A percentile compares a stretch with the other conserved stretches of the same genome.
Evolutionary conservation across 352 stramenopile genomes (phyloP).

Genomic region (Phytophthora cajani): DNA sequence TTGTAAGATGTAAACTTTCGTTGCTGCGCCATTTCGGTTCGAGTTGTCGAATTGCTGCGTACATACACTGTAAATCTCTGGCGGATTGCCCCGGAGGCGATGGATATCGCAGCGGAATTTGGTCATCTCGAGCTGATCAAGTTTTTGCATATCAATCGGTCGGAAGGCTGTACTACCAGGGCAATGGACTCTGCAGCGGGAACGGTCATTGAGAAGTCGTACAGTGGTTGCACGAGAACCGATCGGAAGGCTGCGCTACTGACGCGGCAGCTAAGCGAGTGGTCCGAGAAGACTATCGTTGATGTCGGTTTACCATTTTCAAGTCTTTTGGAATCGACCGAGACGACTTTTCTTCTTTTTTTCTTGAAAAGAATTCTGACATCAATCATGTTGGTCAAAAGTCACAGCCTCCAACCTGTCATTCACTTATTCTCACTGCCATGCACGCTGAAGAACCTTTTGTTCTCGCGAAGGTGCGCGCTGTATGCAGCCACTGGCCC

Average conservation of each 20-base stretch:
- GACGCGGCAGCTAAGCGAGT: conserved; percentile 9
- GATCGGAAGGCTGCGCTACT: conserved; percentile 5
- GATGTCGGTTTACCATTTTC: no score
- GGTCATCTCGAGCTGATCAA: conserved; percentile 18
- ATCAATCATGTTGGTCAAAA: no score
- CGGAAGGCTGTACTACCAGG: conserved; percentile 3
- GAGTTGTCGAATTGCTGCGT: neutral
- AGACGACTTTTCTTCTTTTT: neutral
- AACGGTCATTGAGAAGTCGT: conserved; percentile 16
- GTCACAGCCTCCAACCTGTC: no score
- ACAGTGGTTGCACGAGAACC: conserved; percentile 20
- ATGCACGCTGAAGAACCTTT: neutral
- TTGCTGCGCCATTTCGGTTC: neutral
- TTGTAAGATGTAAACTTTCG: neutral
- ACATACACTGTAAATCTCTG: no score
- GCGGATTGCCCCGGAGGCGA: neutral
- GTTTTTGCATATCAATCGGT: conserved; percentile 14
- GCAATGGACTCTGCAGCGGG: conserved; percentile 14
- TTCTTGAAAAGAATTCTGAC: neutral
- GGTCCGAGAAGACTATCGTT: conserved; percentile 1
- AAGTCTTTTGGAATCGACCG: no score
- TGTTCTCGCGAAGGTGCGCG: neutral
- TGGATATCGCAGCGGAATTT: conserved; percentile 4
- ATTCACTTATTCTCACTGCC: no score
- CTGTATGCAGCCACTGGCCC: neutral